Evolutionary conservation across 345 rosid species (phyloP).

Genomic region (Mercurialis annua): DNA sequence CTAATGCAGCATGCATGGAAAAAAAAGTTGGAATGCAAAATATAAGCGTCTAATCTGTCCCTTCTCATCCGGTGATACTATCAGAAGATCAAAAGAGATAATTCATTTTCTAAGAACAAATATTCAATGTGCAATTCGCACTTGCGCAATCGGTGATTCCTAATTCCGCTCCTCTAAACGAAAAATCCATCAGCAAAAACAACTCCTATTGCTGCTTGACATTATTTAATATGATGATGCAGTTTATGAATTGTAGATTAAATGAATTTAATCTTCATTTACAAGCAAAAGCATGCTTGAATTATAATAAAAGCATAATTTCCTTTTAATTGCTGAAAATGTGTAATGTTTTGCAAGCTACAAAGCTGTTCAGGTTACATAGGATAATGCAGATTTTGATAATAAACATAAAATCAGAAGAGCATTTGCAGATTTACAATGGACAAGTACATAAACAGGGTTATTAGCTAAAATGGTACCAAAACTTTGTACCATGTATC

Average conservation of each 20-base stretch:
- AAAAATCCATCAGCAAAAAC: background rate
- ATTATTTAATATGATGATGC: background rate
- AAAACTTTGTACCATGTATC: too few relatives aligned
- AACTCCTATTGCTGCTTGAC: too few relatives aligned
- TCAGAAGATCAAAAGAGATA: conserved; percentile 2
- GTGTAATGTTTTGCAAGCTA: background rate
- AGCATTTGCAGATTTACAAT: too few relatives aligned
- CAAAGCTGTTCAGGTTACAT: background rate
- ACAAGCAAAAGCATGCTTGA: background rate
- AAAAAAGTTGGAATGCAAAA: too few relatives aligned
- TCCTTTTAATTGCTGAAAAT: background rate
- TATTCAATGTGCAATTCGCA: conserved; percentile 1
- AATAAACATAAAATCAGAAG: too few relatives aligned
- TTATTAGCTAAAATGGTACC: too few relatives aligned
- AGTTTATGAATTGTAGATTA: too few relatives aligned
- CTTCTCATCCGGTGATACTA: too few relatives aligned
- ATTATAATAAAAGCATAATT: background rate
- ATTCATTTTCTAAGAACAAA: conserved; percentile 16
- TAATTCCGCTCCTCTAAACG: background rate
- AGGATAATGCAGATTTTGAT: too few relatives aligned
- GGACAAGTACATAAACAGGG: too few relatives aligned
- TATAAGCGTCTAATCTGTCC: too few relatives aligned
- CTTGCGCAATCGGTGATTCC: background rate
- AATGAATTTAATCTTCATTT: background rate
- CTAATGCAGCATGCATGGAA: too few relatives aligned